Percentiles rank a stretch among this genome's conserved stretches.
Conservation (phyloP, 345 rosid species). For the Psidium guajava region DNA sequence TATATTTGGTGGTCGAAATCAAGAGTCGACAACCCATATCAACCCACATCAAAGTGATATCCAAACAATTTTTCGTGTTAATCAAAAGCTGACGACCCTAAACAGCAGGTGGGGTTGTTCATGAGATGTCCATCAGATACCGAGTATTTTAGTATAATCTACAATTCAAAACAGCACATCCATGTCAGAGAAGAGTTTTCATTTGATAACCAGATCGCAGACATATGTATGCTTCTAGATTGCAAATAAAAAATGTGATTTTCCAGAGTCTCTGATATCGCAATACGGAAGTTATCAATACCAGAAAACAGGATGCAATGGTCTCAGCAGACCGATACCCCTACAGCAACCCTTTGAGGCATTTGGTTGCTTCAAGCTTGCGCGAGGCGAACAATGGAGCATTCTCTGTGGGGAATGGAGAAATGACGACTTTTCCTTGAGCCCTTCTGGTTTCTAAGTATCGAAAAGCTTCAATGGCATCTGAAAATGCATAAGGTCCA, state of each 20-base stretch:
- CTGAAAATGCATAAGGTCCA: conserved; percentile 21
- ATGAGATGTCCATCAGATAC: not conserved
- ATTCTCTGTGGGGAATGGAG: conserved; percentile 12
- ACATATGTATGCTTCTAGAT: not conserved
- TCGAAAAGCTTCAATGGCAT: conserved; percentile 32
- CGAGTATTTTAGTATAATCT: not conserved
- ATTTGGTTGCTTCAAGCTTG: not conserved
- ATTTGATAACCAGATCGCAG: not conserved
- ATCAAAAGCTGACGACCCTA: not conserved
- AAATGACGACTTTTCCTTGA: conserved; percentile 29
- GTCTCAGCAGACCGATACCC: not conserved
- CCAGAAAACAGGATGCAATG: not conserved
- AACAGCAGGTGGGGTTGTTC: not conserved
- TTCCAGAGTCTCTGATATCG: not conserved
- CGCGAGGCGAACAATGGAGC: not conserved
- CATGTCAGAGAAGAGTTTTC: not conserved
- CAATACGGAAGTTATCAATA: not conserved
- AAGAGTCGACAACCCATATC: not conserved
- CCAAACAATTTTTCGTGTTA: not conserved
- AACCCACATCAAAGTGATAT: not conserved
- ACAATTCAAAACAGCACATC: not conserved
- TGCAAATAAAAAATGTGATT: not conserved
- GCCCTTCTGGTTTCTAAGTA: conserved; percentile 35
- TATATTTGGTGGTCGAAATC: not conserved
- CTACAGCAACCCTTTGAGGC: not conserved